Conservation (phyloP, 1,284 basidiomycete species). For the Exobasidium cylindrosporum region DNA sequence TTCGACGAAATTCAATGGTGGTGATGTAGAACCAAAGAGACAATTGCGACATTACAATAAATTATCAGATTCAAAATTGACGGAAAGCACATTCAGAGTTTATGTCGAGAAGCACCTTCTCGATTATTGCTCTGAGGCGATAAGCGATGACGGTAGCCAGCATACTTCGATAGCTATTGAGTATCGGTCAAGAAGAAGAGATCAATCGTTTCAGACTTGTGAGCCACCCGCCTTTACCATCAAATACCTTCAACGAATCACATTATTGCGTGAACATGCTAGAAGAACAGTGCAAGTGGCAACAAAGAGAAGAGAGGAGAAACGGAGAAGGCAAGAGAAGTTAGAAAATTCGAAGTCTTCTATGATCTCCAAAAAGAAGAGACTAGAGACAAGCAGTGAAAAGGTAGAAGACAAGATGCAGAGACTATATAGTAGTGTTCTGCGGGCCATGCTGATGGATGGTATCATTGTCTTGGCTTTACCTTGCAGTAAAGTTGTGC, state of each 20-base stretch:
- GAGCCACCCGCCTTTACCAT: constrained; percentile 3
- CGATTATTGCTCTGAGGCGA: background rate
- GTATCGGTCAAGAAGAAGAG: too few relatives aligned
- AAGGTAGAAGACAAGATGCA: constrained; percentile 17
- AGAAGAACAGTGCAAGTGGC: background rate
- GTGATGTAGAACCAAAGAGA: background rate
- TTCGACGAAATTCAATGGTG: background rate
- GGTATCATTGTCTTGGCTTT: constrained; percentile 25
- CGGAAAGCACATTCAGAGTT: background rate
- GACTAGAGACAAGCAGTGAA: background rate
- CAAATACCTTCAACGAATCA: background rate
- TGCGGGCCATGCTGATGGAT: constrained; percentile 32
- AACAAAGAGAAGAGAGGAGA: constrained; percentile 1
- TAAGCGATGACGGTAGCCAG: too few relatives aligned
- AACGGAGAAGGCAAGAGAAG: background rate
- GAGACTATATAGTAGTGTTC: constrained; percentile 26
- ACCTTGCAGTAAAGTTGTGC: background rate
- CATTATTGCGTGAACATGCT: background rate
- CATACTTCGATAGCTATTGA: too few relatives aligned
- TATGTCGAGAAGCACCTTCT: constrained; percentile 8
- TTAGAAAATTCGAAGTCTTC: background rate
- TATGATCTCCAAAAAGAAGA: background rate
- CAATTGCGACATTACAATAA: constrained; percentile 1
- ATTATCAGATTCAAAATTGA: constrained; percentile 1
- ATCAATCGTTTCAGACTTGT: too few relatives aligned